Conservation (phyloP, 257 asterid species). For the Plantago ovata region DNA sequence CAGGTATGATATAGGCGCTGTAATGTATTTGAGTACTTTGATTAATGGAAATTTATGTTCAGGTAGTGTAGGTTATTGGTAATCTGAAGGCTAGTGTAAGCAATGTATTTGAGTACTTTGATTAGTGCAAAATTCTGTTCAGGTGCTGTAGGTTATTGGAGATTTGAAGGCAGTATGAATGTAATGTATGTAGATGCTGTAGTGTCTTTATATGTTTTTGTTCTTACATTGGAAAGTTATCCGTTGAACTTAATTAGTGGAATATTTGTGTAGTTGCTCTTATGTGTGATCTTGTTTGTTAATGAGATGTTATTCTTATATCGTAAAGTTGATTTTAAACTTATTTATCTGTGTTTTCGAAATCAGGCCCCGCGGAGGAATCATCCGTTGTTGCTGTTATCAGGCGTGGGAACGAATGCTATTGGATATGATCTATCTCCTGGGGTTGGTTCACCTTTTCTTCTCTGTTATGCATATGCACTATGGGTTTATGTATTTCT, state of each 20-base stretch:
- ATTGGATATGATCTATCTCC: constrained; percentile 96
- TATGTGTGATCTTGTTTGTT: not conserved
- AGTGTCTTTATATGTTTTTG: not conserved
- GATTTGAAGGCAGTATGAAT: not conserved
- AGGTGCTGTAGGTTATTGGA: no score
- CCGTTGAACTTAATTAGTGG: not conserved
- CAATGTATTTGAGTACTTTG: not conserved
- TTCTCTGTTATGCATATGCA: constrained; percentile 8
- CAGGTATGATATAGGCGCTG: constrained; percentile 34
- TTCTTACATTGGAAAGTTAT: not conserved
- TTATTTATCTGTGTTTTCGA: constrained; percentile 4
- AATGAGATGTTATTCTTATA: not conserved
- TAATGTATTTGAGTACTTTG: not conserved
- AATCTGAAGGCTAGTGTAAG: no score
- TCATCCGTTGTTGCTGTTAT: constrained; percentile 85
- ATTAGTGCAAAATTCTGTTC: not conserved
- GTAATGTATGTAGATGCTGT: not conserved
- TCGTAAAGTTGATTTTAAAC: not conserved
- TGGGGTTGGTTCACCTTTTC: constrained; percentile 52
- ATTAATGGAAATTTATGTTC: not conserved
- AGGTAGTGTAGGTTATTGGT: not conserved
- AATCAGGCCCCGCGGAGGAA: constrained; percentile 79
- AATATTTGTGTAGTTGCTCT: not conserved
- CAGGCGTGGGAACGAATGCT: constrained; percentile 97
- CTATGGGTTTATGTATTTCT: constrained; percentile 1